Evolutionary conservation across 179 eudicot species (phyloP), one percentile per base, ranked within the genome.

Genomic region (Vitellaria paradoxa): DNA sequence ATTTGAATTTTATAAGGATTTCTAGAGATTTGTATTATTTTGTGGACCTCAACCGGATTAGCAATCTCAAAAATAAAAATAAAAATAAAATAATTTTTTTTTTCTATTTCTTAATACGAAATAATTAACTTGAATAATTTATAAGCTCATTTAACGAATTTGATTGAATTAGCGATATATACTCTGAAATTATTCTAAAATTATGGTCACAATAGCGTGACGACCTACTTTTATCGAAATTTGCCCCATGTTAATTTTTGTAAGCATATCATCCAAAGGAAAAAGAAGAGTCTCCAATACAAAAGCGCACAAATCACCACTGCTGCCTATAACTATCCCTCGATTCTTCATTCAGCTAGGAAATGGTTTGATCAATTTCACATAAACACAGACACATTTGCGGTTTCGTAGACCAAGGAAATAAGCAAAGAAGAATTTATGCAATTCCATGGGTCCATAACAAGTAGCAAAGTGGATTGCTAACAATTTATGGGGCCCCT

Each of bases 401-500:
- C 50, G 17, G 70, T 40, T 66, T 67, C 52, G 9, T 42, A 17
- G 21, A 66, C n/a, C 23, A 26, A 2, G 40, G 24, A 40, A 67
- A 67, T 37, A 68, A 68, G 7, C 15, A 67, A 47, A 68, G 53
- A 42, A 40, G 15, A 61, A n/a, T n/a, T n/a, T 1, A 68, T 18
- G 26, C 0, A 6, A 42, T 17, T 20, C 20, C 69, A 26, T 37
- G 0, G 18, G 70, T 40, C 53, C 11, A 10, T 13, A 66, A 40
- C 70, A 65, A n/a, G n/a, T n/a, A 30, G 47, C 47, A 65, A 46
- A 37, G 20, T 26, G 68, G 75, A 72, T 24, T 17, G 64, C 75
- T 26, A 70, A 69, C 67, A 64, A 30, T 23, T n/a, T n/a, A n/a
- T n/a, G n/a, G n/a, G n/a, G n/a, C n/a, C n/a, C n/a, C n/a, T n/a